Conservation (phyloP, 148 eudicot genomes). For the Chenopodium suecicum region DNA sequence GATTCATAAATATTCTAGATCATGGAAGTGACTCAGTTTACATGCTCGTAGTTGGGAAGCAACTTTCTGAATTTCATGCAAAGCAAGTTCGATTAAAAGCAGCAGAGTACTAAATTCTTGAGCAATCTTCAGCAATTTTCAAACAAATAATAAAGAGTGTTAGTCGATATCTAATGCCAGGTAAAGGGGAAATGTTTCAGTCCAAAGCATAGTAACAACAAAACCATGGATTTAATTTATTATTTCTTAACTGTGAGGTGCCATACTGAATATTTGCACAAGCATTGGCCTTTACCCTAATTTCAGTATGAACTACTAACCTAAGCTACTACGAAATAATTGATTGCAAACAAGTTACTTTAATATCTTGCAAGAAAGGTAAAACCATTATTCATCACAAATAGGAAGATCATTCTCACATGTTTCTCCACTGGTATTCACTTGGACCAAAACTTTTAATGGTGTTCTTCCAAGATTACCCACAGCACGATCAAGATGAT, state of each 20-base stretch:
- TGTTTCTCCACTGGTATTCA: constrained; percentile 94
- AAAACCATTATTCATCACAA: neutral
- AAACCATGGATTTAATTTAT: neutral
- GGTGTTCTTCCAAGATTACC: constrained; percentile 81
- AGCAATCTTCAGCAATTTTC: neutral
- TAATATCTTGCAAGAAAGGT: neutral
- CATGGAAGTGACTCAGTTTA: neutral
- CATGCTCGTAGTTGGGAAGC: neutral
- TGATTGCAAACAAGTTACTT: neutral
- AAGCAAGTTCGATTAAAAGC: neutral
- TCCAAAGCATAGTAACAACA: neutral
- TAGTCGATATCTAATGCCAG: no score
- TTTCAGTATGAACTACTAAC: neutral
- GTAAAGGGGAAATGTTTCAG: no score
- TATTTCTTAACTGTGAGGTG: neutral
- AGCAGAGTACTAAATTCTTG: neutral
- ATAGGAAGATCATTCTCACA: constrained; percentile 47
- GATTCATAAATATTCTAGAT: neutral
- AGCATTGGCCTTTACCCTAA: neutral
- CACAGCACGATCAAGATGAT: constrained; percentile 78
- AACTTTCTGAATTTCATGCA: neutral
- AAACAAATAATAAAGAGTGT: no score
- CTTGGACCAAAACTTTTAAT: constrained; percentile 84
- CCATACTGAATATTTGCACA: neutral
- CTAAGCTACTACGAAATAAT: neutral